phyloP scores from a whole-genome alignment of 2,329 filamentous ascomycete species.

The Phoma sp. region DNA sequence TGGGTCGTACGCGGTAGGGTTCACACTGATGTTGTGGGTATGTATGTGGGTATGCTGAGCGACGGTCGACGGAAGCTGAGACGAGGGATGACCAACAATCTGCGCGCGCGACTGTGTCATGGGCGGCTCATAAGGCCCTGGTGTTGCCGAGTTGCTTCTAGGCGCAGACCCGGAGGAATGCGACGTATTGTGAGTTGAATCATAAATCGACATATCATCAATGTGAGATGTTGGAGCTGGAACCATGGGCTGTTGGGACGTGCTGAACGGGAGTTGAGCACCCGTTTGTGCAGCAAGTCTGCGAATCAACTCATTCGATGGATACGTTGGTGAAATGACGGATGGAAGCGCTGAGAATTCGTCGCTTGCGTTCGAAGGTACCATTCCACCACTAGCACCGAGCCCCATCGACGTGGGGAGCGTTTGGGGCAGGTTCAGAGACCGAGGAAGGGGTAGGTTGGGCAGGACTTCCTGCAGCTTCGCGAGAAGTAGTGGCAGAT shows the following conservation, averaged over 20 bases:
- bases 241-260: slow-evolving; percentile 41
- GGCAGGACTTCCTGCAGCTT: slow-evolving; percentile 79
- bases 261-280: slow-evolving; percentile 44
- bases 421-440: slow-evolving; percentile 41
- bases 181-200: slow-evolving; percentile 40
- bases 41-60: slow-evolving; percentile 39
- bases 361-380: slow-evolving; percentile 41
- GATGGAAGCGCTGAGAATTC: slow-evolving; percentile 38
- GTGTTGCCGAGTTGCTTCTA: slow-evolving; percentile 43
- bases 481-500: slow-evolving; percentile 76
- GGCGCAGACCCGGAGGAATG: slow-evolving; percentile 44
- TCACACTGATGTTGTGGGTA: slow-evolving; percentile 41
- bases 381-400: slow-evolving; percentile 30
- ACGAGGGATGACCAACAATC: slow-evolving; percentile 29
- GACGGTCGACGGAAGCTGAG: slow-evolving; percentile 37
- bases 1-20: slow-evolving; percentile 41
- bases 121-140: slow-evolving; percentile 43
- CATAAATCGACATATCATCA: slow-evolving; percentile 46
- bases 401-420: slow-evolving; percentile 39
- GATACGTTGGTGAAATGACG: slow-evolving; percentile 40
- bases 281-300: slow-evolving; percentile 46
- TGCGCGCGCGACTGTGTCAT: slow-evolving; percentile 37
- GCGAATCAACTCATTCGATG: slow-evolving; percentile 44
- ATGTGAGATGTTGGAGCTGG: slow-evolving; percentile 41
- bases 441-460: slow-evolving; percentile 47